Conservation (phyloP, 179 eudicot species). For the Silene vulgaris region DNA sequence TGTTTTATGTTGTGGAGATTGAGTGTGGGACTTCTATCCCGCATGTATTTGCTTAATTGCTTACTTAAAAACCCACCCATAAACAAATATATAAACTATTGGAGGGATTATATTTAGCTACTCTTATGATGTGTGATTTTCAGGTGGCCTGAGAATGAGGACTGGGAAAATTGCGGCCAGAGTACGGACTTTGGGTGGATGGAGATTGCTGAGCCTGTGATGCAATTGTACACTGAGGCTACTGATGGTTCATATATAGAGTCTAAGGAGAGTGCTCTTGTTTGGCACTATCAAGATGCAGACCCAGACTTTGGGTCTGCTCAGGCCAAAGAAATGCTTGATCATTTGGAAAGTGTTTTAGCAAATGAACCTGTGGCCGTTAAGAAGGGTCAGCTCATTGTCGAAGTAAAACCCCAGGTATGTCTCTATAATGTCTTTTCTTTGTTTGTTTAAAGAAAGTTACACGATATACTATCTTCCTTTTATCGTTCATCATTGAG, state of each 20-base stretch:
- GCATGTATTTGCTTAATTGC: too few relatives aligned
- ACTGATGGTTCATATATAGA: conserved; percentile 82
- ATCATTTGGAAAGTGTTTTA: conserved; percentile 84
- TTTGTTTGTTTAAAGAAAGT: conserved; percentile 1
- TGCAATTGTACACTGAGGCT: conserved; percentile 65
- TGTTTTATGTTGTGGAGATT: too few relatives aligned
- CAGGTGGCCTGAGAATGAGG: conserved; percentile 68
- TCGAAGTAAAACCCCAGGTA: conserved; percentile 95
- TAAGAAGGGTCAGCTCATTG: conserved; percentile 79
- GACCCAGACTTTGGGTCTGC: conserved; percentile 79
- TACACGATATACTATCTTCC: background rate
- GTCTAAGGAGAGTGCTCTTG: conserved; percentile 77
- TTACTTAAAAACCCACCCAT: too few relatives aligned
- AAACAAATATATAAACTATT: too few relatives aligned
- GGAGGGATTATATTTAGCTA: background rate
- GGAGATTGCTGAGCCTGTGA: conserved; percentile 77
- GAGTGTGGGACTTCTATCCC: too few relatives aligned
- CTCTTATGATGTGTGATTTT: conserved; percentile 11
- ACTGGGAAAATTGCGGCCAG: conserved; percentile 63
- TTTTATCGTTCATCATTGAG: background rate
- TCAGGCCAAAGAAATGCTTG: conserved; percentile 92
- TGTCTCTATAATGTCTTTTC: conserved; percentile 10
- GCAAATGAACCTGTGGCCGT: conserved; percentile 87
- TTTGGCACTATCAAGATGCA: conserved; percentile 82
- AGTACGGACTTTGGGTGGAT: conserved; percentile 65